A percentile compares a stretch with the other conserved stretches of the same genome.
Evolutionary conservation across 2,329 filamentous ascomycete genomes (phyloP).

Genomic region (Pseudogymnoascus destructans): DNA sequence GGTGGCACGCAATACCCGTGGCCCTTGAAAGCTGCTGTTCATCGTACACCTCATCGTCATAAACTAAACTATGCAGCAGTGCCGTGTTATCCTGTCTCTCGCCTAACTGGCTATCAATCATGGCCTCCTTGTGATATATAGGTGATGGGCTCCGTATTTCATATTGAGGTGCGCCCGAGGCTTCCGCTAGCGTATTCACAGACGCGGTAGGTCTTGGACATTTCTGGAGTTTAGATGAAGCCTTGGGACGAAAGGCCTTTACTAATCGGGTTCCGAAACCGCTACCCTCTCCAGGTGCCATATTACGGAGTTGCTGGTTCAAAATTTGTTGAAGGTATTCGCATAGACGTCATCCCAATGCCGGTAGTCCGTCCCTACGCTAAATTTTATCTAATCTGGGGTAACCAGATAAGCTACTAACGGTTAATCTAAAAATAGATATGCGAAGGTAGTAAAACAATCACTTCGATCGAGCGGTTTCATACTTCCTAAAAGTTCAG

Average conservation of each 20-base stretch:
- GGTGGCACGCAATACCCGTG: not conserved
- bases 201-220: not conserved
- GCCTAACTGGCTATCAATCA: slow-evolving; percentile 19
- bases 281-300: not conserved
- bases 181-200: not conserved
- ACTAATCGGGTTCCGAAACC: not conserved
- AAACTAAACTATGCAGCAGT: slow-evolving; percentile 22
- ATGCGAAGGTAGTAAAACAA: not conserved
- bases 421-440: not conserved
- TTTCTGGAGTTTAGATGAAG: slow-evolving; percentile 2
- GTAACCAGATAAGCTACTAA: not conserved
- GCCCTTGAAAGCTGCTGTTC: not conserved
- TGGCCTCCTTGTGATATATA: not conserved
- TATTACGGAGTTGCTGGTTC: not conserved
- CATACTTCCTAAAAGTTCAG: not conserved
- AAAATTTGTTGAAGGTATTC: not conserved
- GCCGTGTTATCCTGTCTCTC: slow-evolving; percentile 24
- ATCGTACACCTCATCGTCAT: not conserved
- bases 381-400: slow-evolving; percentile 5
- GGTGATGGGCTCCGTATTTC: not conserved
- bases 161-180: not conserved
- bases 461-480: not conserved
- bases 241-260: not conserved
- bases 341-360: not conserved
- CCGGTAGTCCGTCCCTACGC: not conserved